phyloP scores from a whole-genome alignment of 257 asterid genomes.

The Misopates orontium region DNA sequence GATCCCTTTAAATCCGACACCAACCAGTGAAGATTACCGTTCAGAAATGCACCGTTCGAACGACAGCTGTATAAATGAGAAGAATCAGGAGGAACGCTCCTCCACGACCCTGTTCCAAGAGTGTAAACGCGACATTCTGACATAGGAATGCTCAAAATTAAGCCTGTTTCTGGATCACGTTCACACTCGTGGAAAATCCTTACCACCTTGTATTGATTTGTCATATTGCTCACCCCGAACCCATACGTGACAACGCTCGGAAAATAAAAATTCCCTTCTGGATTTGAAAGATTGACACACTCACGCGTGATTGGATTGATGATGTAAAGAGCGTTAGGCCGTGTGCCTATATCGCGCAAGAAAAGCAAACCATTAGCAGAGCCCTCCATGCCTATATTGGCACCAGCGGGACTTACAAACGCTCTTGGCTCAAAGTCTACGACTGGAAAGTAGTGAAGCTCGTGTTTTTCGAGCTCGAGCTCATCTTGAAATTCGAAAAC shows the following conservation, averaged over 20 bases:
- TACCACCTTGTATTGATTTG: slow-evolving; percentile 24
- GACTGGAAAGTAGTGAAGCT: too few species aligned
- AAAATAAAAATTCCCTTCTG: not conserved
- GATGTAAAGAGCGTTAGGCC: slow-evolving; percentile 13
- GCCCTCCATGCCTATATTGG: slow-evolving; percentile 6
- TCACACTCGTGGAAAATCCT: slow-evolving; percentile 18
- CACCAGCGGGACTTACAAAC: not conserved
- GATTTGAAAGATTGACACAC: slow-evolving; percentile 27
- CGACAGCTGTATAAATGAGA: not conserved
- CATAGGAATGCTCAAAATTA: slow-evolving; percentile 17
- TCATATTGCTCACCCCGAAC: slow-evolving; percentile 39
- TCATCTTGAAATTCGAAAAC: slow-evolving; percentile 27
- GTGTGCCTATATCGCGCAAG: not conserved
- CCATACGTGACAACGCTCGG: slow-evolving; percentile 35
- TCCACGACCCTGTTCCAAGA: slow-evolving; percentile 46
- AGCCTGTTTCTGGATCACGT: not conserved
- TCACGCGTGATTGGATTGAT: slow-evolving; percentile 50
- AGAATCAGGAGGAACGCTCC: slow-evolving; percentile 7
- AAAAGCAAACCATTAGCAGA: slow-evolving; percentile 33
- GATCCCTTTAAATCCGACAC: slow-evolving; percentile 20
- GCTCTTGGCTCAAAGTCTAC: slow-evolving; percentile 10
- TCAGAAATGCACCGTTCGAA: slow-evolving; percentile 26
- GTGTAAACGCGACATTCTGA: slow-evolving; percentile 42
- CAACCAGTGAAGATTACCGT: too few species aligned
- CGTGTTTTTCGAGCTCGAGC: too few species aligned